Percentiles rank a stretch among this genome's conserved stretches.
Conservation (phyloP, 495 filamentous ascomycete species). For the Amphirosellinia nigrospora region DNA sequence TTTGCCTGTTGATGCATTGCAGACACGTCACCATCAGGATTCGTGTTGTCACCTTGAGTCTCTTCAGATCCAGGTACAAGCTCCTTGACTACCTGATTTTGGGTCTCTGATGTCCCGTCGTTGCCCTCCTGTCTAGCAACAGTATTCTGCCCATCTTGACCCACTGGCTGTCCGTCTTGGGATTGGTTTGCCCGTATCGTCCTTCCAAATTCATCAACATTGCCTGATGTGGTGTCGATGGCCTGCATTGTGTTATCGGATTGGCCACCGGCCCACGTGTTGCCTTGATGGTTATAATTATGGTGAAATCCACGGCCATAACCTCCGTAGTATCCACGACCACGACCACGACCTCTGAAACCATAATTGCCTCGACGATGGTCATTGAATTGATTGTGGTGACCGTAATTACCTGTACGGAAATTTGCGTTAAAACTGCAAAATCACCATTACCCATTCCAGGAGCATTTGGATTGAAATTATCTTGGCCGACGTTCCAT, state of each 20-base stretch:
- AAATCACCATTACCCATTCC: constrained; percentile 80
- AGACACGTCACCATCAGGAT: constrained; percentile 41
- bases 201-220: constrained; percentile 62
- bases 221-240: constrained; percentile 43
- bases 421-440: constrained; percentile 80
- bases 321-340: constrained; percentile 60
- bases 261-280: constrained; percentile 31
- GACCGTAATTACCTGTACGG: constrained; percentile 68
- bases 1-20: constrained; percentile 30
- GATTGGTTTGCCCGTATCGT: constrained; percentile 42
- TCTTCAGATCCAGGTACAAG: constrained; percentile 31
- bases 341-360: constrained; percentile 68
- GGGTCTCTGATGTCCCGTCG: constrained; percentile 25
- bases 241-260: constrained; percentile 26
- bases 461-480: constrained; percentile 74
- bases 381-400: constrained; percentile 66
- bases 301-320: constrained; percentile 52
- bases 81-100: constrained; percentile 33
- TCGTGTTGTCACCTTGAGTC: constrained; percentile 33
- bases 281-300: constrained; percentile 38
- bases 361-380: constrained; percentile 64
- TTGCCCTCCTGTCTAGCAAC: constrained; percentile 29
- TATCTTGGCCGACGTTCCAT: constrained; percentile 78
- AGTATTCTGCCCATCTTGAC: constrained; percentile 34
- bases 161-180: constrained; percentile 30